Base-by-base conservation (phyloP, 805 yeast genomes). In the Wickerhamiella sorbophila region DNA sequence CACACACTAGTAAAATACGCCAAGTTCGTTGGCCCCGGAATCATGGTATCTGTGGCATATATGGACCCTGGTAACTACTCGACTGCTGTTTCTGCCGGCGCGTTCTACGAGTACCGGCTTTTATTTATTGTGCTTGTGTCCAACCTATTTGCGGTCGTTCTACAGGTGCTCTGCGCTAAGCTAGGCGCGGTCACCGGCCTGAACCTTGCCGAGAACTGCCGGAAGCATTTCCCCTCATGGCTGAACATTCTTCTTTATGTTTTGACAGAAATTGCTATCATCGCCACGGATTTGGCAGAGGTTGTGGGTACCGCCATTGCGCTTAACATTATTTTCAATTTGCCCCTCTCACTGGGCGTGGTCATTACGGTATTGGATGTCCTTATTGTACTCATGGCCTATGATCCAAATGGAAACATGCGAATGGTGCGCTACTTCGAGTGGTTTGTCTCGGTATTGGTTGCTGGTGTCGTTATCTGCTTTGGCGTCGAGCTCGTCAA, bases 31-130 rank as follows among this genome's bases (percentile, higher is more conserved):
- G 95, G 95, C 0, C 95, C 95, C 0, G 95, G 95, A 0, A 67
- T 86, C 33, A 71, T 85, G 74, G 85, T 86, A 19, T 72, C 86
- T 24, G 94, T 87, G 41, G 91, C 94, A 1, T 87, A 86, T 55
- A 81, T 86, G 69, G 96, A 86, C 57, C 95, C 95, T 1, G 96
- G 96, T 34, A 86, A 86, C 60, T 86, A 84, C 61, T 75, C 93
- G 35, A 82, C 95, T 0, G 85, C 91, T 14, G 94, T 86, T 1
- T 72, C 83, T 14, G 84, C 94, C 1, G 96, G 95, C 40, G 87
- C 94, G 2, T 69, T 75, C 42, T 81, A 77, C 53, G 72, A 76
- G 55, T 86, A 77, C 59, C 72, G 79, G 44, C 70, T 85, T 40
- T 66, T 86, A 39, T 81, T 83, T 58, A 70, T 79, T 24, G 71